A percentile compares a stretch with the other conserved stretches of the same genome.
phyloP scores from a whole-genome alignment of 345 rosid species.

The Gossypium turneri region DNA sequence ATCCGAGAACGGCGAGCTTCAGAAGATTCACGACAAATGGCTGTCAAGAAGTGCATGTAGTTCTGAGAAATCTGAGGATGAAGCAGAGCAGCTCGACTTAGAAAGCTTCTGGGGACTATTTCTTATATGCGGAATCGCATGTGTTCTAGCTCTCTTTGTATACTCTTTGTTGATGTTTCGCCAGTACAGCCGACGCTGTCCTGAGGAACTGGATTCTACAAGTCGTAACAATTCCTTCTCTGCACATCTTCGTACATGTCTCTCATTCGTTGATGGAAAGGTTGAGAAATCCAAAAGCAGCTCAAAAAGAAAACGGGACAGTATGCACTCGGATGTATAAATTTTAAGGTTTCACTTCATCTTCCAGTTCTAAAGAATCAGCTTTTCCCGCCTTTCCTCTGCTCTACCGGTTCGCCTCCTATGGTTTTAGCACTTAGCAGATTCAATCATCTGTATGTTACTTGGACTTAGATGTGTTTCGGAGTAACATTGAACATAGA shows the following conservation, averaged over 20 bases:
- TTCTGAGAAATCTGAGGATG: slow-evolving; percentile 31
- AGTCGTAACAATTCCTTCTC: slow-evolving; percentile 34
- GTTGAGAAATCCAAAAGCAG: slow-evolving; percentile 39
- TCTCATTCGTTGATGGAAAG: slow-evolving; percentile 63
- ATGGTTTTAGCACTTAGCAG: not conserved
- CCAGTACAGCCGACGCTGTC: slow-evolving; percentile 36
- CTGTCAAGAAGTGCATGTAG: slow-evolving; percentile 47
- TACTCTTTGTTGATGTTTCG: slow-evolving; percentile 49
- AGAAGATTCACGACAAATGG: slow-evolving; percentile 72
- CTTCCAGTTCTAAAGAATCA: not conserved
- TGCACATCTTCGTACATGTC: slow-evolving; percentile 51
- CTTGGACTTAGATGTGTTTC: not conserved
- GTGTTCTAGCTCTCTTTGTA: slow-evolving; percentile 51
- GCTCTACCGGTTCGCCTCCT: not conserved
- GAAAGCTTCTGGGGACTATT: slow-evolving; percentile 83
- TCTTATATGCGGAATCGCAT: slow-evolving; percentile 65
- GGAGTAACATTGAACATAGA: not conserved
- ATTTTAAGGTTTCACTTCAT: not conserved
- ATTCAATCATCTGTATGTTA: too few species aligned
- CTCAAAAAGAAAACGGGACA: slow-evolving; percentile 56
- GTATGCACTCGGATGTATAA: slow-evolving; percentile 24
- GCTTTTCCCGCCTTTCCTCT: not conserved
- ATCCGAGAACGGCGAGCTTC: slow-evolving; percentile 82
- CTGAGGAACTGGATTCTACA: slow-evolving; percentile 35
- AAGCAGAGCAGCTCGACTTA: slow-evolving; percentile 61